phyloP scores from a whole-genome alignment of 805 yeast genomes.

The Candida nitratophila region DNA sequence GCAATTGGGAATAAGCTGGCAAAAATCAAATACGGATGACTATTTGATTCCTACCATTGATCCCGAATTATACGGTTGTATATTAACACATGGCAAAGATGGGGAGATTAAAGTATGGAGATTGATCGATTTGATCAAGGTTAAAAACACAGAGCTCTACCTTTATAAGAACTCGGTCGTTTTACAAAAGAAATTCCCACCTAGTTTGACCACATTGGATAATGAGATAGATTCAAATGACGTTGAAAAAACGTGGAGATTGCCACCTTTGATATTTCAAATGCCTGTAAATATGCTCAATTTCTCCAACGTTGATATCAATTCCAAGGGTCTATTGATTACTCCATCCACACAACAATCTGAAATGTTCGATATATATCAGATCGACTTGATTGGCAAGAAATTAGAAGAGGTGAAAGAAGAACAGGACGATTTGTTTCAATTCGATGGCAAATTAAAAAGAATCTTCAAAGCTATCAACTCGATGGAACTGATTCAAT shows the following conservation, averaged over 20 bases:
- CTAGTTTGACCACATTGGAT: background rate
- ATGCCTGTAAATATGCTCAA: constrained; percentile 71
- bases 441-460: constrained; percentile 7
- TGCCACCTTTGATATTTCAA: constrained; percentile 28
- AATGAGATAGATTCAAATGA: constrained; percentile 2
- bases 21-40: constrained; percentile 1
- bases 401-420: background rate
- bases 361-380: constrained; percentile 56
- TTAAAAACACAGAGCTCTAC: constrained; percentile 5
- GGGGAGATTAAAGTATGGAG: constrained; percentile 45
- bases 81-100: constrained; percentile 66
- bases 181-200: constrained; percentile 10
- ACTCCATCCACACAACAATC: constrained; percentile 64
- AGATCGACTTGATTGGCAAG: constrained; percentile 15
- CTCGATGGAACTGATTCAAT: constrained; percentile 18
- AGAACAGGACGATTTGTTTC: background rate
- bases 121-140: constrained; percentile 14
- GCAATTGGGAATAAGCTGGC: constrained; percentile 34
- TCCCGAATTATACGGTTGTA: constrained; percentile 27
- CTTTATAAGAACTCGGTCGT: constrained; percentile 10
- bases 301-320: constrained; percentile 55
- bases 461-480: constrained; percentile 30
- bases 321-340: constrained; percentile 20
- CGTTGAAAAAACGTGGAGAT: constrained; percentile 5
- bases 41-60: constrained; percentile 14